Evolutionary conservation across 2,329 filamentous ascomycete species (phyloP), one percentile per base, ranked within the genome.

Genomic region (Mycosphaerella arachidis): DNA sequence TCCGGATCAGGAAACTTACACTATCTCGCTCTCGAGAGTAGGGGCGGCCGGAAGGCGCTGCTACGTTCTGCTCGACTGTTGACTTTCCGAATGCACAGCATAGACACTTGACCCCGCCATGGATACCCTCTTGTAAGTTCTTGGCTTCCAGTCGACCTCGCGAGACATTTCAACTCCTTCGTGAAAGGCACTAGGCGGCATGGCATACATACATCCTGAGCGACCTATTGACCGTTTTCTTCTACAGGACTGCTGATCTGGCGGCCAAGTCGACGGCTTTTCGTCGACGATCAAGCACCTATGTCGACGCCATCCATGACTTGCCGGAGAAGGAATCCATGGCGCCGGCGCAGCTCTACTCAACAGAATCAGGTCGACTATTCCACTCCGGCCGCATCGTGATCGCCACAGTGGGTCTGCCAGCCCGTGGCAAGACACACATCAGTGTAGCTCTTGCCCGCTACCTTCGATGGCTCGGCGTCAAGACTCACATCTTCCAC

Each of bases 401-500:
- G 52, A 97, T 99, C 69, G 93, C 94, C 66, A 97, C 96, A 74
- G 94, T 97, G 67, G 94, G 94, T 27, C 84, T 97, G 31, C 94
- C 94, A 46, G 94, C 94, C 43, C 87, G 94, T 71, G 94, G 94
- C 62, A 99, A 99, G 78, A 99, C 94, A 83, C 94, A 99, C 71
- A 95, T 96, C 55, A 97, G 92, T 59, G 94, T 99, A 55, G 96
- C 94, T 6, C 83, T 99, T 71, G 92, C 93, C 51, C 88, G 94
- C 50, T 99, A 99, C 78, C 82, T 99, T 48, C 86, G 92, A 75
- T 99, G 94, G 94, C 84, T 99, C 43, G 94, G 94, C 63, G 94
- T 99, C 61, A 99, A 99, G 79, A 97, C 94, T 35, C 89, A 93
- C 67, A 95, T 97, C 68, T 99, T 99, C 74, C 94, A 99, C 73